Evolutionary conservation across 495 filamentous ascomycete species (phyloP).

Genomic region (Penicillium cataractarum): DNA sequence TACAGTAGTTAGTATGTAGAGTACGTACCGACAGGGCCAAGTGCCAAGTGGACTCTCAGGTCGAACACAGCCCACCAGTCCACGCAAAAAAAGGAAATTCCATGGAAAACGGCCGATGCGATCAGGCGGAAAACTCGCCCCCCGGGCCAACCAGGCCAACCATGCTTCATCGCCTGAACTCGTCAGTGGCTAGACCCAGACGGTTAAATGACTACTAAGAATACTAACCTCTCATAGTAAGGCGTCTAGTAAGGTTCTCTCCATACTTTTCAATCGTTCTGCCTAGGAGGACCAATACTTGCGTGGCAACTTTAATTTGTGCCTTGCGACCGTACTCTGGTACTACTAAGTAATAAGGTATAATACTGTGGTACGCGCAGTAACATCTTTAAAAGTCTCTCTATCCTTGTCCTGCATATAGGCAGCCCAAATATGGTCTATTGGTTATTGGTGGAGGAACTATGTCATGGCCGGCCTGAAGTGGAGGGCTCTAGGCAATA

Average conservation of each 20-base stretch:
- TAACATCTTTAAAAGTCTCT: neutral
- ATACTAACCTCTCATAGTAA: neutral
- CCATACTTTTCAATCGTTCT: neutral
- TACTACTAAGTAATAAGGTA: neutral
- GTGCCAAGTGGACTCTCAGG: neutral
- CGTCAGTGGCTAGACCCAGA: neutral
- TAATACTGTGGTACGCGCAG: neutral
- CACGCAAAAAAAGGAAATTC: neutral
- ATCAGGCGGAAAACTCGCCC: neutral
- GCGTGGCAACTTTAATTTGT: slow-evolving; percentile 1
- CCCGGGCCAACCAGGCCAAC: neutral
- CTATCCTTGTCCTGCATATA: no score
- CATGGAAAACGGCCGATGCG: neutral
- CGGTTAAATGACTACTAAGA: neutral
- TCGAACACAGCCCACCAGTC: slow-evolving; percentile 3
- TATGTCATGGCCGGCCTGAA: no score
- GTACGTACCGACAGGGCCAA: neutral
- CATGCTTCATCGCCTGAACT: neutral
- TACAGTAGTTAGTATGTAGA: no score
- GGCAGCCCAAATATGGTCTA: no score
- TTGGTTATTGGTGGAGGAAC: no score
- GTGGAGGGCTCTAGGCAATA: no score
- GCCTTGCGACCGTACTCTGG: neutral
- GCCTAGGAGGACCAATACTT: neutral
- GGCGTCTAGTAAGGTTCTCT: neutral